Percentiles rank a stretch among this genome's conserved stretches.
These are phyloP conservation scores for Galeopsis tetrahit DNA, from an alignment of 257 asterid species.

Conservation along the genomic window DNA sequence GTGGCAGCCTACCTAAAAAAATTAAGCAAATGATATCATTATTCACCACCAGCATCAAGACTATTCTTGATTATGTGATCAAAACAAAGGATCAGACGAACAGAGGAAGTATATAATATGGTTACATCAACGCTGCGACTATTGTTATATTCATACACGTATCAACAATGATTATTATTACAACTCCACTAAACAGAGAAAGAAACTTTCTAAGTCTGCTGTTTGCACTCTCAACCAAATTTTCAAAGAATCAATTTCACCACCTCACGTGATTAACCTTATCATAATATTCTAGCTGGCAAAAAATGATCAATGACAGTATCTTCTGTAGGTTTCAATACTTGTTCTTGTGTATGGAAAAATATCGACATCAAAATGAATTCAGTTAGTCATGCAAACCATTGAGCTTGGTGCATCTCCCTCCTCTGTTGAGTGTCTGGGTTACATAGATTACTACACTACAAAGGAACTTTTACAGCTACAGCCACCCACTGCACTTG, in stretches of 20 bases:
- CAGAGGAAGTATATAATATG: neutral
- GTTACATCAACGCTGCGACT: neutral
- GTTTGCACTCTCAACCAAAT: slow-evolving; percentile 9
- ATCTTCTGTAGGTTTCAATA: neutral
- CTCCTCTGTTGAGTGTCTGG: slow-evolving; percentile 13
- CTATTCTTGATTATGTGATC: too few species aligned
- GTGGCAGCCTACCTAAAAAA: too few species aligned
- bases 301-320: neutral
- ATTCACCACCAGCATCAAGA: too few species aligned
- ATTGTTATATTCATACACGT: neutral
- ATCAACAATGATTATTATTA: neutral
- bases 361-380: slow-evolving; percentile 34
- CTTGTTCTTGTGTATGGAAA: slow-evolving; percentile 36
- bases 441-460: slow-evolving; percentile 41
- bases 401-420: slow-evolving; percentile 21
- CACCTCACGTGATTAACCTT: slow-evolving; percentile 23
- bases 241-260: slow-evolving; percentile 27
- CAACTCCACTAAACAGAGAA: neutral
- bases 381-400: slow-evolving; percentile 31
- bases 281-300: slow-evolving; percentile 16
- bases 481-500: slow-evolving; percentile 97
- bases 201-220: slow-evolving; percentile 2
- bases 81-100: neutral
- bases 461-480: slow-evolving; percentile 92
- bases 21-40: too few species aligned